These are phyloP conservation scores for Hordeum marinum DNA, from an alignment of 176 grass and related monocot species.

Conservation along the genomic window DNA sequence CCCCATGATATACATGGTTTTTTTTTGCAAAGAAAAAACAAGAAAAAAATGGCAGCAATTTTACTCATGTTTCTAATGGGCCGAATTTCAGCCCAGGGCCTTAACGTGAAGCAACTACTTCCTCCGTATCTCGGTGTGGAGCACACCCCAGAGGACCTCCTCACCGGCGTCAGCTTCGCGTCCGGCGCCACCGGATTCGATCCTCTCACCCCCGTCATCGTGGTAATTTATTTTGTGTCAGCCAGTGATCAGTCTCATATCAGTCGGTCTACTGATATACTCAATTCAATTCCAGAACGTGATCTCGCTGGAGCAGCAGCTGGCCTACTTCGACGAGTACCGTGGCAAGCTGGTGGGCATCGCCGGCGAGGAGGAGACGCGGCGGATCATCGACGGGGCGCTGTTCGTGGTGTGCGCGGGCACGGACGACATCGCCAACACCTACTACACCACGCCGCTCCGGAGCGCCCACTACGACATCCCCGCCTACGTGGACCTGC, in stretches of 20 bases:
- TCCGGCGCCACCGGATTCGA: conserved; percentile 75
- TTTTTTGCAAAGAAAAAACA: no score
- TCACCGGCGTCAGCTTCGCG: conserved; percentile 81
- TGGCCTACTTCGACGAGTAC: conserved; percentile 72
- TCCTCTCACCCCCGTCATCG: conserved; percentile 55
- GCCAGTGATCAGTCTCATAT: background rate
- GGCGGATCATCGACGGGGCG: conserved; percentile 36
- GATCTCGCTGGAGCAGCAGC: conserved; percentile 57
- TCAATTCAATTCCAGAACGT: conserved; percentile 30
- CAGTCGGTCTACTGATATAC: background rate
- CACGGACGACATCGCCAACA: conserved; percentile 80
- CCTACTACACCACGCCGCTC: conserved; percentile 79
- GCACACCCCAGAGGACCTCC: conserved; percentile 44
- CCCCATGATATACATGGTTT: no score
- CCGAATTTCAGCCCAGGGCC: conserved; percentile 33
- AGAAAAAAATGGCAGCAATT: background rate
- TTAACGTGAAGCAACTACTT: conserved; percentile 64
- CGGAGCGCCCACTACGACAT: conserved; percentile 54
- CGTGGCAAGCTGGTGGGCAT: conserved; percentile 40
- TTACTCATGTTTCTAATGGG: background rate
- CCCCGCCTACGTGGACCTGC: conserved; percentile 63
- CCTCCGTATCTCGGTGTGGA: conserved; percentile 41
- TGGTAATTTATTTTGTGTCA: conserved; percentile 8
- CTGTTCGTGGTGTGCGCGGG: conserved; percentile 69
- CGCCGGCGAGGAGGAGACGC: conserved; percentile 51